Conservation (phyloP, 441 rosid genomes). For the Erodium moschatum region DNA sequence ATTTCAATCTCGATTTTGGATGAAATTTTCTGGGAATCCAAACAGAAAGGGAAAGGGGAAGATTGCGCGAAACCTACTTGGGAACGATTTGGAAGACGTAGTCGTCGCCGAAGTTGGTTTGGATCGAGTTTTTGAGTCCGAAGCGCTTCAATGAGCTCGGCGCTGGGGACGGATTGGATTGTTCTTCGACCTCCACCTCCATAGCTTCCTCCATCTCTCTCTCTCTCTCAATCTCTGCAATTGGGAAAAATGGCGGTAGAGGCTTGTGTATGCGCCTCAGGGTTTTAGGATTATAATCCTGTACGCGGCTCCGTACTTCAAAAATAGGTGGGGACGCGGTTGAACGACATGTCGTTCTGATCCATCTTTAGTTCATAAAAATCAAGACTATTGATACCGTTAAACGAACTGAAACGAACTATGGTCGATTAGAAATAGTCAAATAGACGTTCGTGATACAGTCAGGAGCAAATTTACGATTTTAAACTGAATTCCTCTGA, state of each 20-base stretch:
- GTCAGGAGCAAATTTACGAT: too few species aligned
- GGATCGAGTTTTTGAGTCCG: conserved; percentile 66
- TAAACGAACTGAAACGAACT: too few species aligned
- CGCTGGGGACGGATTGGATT: conserved; percentile 14
- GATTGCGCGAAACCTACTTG: conserved; percentile 31
- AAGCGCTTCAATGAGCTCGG: conserved; percentile 32
- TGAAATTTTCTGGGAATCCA: conserved; percentile 3
- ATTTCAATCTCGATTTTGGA: background rate
- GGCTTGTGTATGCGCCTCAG: background rate
- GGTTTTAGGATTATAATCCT: conserved; percentile 2
- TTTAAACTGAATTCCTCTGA: too few species aligned
- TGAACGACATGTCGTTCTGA: too few species aligned
- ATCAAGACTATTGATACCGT: too few species aligned
- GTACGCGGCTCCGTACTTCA: background rate
- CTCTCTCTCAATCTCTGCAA: background rate
- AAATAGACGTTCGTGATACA: too few species aligned
- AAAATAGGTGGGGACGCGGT: background rate
- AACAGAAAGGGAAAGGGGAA: conserved; percentile 11
- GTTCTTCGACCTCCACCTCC: conserved; percentile 53
- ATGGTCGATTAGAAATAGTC: too few species aligned
- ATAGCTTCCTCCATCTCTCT: conserved; percentile 34
- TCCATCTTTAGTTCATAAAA: too few species aligned
- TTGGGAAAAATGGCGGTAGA: background rate
- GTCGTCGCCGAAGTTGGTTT: conserved; percentile 75
- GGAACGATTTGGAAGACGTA: conserved; percentile 80